These are phyloP conservation scores for Neonectria sp. DNA, from an alignment of 2,329 filamentous ascomycete species.

Conservation along the genomic window DNA sequence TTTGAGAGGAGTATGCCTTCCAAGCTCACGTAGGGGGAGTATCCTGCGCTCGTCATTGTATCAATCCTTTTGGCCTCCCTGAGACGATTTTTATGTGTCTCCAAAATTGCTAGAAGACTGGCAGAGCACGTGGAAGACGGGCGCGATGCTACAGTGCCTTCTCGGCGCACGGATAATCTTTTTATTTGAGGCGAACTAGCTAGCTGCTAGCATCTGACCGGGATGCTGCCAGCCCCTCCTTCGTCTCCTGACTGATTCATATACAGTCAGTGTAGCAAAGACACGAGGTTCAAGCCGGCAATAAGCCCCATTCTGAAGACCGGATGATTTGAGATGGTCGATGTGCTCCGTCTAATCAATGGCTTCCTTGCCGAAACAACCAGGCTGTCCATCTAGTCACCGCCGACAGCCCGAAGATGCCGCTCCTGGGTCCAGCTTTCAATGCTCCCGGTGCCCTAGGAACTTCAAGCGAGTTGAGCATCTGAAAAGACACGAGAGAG, in stretches of 20 bases:
- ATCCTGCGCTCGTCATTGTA: background rate
- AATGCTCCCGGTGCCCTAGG: slow-evolving; percentile 7
- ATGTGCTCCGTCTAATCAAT: background rate
- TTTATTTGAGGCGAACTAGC: background rate
- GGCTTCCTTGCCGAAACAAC: background rate
- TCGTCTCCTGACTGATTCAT: slow-evolving; percentile 5
- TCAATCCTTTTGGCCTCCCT: background rate
- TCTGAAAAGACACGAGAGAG: slow-evolving; percentile 23
- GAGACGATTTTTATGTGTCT: background rate
- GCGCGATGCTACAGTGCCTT: slow-evolving; percentile 1
- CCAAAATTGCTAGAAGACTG: background rate
- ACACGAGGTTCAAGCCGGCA: background rate
- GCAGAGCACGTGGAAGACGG: too few species aligned
- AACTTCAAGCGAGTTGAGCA: slow-evolving; percentile 30
- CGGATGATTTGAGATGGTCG: background rate
- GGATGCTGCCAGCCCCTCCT: slow-evolving; percentile 6
- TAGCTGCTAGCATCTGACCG: background rate
- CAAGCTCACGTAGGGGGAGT: background rate
- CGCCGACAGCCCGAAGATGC: background rate
- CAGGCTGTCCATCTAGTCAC: background rate
- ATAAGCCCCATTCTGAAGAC: background rate
- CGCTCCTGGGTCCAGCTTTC: background rate
- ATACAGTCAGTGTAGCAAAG: background rate
- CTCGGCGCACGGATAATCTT: slow-evolving; percentile 10
- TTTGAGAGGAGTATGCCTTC: background rate